phyloP scores from a whole-genome alignment of 345 rosid genomes.

The Linum trigynum region DNA sequence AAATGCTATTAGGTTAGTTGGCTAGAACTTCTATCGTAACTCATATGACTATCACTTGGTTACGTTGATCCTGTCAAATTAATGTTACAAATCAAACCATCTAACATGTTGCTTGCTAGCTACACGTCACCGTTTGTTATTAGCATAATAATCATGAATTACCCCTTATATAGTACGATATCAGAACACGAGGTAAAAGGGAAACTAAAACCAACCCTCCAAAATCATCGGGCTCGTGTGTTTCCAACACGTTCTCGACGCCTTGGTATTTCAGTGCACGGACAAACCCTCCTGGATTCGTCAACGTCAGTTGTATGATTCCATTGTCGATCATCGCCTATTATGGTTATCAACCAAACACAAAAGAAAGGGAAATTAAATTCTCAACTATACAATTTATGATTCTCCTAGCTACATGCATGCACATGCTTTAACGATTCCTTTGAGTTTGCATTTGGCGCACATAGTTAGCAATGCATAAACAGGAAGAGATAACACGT shows the following conservation, averaged over 20 bases:
- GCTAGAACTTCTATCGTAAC: too few species aligned
- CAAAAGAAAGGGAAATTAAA: not conserved
- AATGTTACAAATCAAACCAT: too few species aligned
- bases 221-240: conserved; percentile 15
- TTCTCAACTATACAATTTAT: too few species aligned
- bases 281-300: conserved; percentile 52
- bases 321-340: conserved; percentile 74
- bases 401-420: too few species aligned
- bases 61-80: too few species aligned
- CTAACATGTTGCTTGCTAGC: too few species aligned
- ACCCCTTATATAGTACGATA: not conserved
- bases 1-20: too few species aligned
- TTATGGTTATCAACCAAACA: not conserved
- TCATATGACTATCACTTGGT: too few species aligned
- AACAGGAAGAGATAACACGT: too few species aligned
- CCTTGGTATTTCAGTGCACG: conserved; percentile 52
- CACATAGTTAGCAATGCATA: too few species aligned
- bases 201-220: conserved; percentile 43
- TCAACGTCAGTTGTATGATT: conserved; percentile 42
- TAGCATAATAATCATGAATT: not conserved
- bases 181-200: not conserved
- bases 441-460: too few species aligned
- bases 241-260: conserved; percentile 45
- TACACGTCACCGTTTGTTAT: not conserved
- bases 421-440: too few species aligned